A percentile compares a stretch with the other conserved stretches of the same genome.
These are phyloP conservation scores for Dacryopinax primogenitus DNA, from an alignment of 768 basidiomycete genomes.

Conservation along the genomic window DNA sequence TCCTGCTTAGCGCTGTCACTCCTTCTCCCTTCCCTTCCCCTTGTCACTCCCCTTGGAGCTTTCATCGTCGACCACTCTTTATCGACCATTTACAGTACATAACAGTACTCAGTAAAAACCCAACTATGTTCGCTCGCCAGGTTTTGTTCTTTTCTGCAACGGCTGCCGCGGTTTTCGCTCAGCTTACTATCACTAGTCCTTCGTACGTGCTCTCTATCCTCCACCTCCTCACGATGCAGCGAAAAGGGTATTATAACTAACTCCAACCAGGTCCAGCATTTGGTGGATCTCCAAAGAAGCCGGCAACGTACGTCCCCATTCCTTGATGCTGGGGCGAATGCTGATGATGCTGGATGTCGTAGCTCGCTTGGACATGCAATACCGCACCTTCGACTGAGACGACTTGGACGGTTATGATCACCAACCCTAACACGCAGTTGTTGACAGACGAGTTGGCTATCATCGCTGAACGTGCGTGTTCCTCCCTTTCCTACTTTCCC, in stretches of 20 bases:
- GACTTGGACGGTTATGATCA: constrained; percentile 2
- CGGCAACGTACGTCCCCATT: not conserved
- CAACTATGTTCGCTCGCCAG: not conserved
- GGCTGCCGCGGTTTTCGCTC: not conserved
- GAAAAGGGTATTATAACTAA: not conserved
- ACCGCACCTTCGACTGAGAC: not conserved
- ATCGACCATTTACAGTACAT: not conserved
- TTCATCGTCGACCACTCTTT: not conserved
- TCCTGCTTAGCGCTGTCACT: not conserved
- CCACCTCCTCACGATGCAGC: not conserved
- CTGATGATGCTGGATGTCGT: not conserved
- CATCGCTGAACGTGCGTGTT: not conserved
- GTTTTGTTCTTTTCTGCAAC: not conserved
- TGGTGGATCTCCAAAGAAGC: not conserved
- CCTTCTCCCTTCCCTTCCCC: not conserved
- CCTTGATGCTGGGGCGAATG: not conserved
- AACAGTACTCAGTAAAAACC: not conserved
- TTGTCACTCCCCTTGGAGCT: not conserved
- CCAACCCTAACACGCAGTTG: not conserved
- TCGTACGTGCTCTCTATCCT: not conserved
- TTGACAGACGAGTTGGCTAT: not conserved
- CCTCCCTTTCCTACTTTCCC: not conserved
- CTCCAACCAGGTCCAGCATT: not conserved
- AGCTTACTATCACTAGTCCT: not conserved
- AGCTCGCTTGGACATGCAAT: not conserved